Conservation (phyloP, 2,329 filamentous ascomycete genomes). For the Fusarium mundagurra region DNA sequence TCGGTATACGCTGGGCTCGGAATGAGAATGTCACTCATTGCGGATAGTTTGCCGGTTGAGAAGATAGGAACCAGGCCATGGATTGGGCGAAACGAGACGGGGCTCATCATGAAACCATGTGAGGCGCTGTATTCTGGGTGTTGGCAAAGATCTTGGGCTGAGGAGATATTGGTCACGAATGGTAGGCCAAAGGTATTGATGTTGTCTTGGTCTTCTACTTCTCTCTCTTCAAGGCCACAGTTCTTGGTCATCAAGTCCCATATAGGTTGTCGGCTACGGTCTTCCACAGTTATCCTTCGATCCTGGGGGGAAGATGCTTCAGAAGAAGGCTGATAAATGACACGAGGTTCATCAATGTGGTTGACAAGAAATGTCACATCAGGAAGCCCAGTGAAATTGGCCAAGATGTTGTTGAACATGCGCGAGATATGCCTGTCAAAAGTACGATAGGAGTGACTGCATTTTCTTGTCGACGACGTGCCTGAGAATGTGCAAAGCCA, state of each 20-base stretch:
- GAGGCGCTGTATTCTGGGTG: constrained; percentile 55
- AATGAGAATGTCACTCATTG: constrained; percentile 61
- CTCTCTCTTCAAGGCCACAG: constrained; percentile 30
- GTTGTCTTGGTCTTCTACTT: background rate
- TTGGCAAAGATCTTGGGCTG: constrained; percentile 52
- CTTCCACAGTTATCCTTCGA: constrained; percentile 24
- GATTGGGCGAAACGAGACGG: constrained; percentile 53
- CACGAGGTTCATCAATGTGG: constrained; percentile 57
- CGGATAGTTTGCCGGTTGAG: constrained; percentile 54
- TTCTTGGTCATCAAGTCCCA: constrained; percentile 47
- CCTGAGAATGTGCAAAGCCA: constrained; percentile 50
- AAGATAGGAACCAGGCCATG: constrained; percentile 57
- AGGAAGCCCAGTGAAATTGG: constrained; percentile 43
- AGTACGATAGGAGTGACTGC: constrained; percentile 45
- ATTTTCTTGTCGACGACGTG: constrained; percentile 39
- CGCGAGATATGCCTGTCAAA: constrained; percentile 47
- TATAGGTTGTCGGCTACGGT: constrained; percentile 37
- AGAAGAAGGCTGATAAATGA: constrained; percentile 45
- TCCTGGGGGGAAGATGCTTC: background rate
- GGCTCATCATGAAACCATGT: constrained; percentile 58
- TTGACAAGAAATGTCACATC: constrained; percentile 57
- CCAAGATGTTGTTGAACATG: constrained; percentile 46
- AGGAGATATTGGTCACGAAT: constrained; percentile 48
- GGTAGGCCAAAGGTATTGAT: constrained; percentile 44
- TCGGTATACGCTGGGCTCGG: constrained; percentile 61